These are phyloP conservation scores for Ustilago xerochloae DNA, from an alignment of 1,284 basidiomycete genomes.

Conservation along the genomic window DNA sequence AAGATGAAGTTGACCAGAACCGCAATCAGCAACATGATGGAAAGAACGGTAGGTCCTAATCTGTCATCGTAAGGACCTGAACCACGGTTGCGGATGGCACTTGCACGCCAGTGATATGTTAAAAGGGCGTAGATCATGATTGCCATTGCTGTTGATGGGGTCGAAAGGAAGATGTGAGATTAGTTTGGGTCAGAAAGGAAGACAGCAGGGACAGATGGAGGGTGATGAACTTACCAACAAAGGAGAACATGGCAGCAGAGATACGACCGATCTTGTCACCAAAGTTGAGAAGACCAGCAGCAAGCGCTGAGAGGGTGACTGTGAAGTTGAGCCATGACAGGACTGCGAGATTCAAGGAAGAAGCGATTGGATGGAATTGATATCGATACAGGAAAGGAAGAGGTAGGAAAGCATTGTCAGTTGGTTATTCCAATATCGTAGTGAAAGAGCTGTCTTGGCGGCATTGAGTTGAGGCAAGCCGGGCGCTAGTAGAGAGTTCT, in stretches of 20 bases:
- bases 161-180: not conserved
- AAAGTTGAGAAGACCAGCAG: constrained; percentile 68
- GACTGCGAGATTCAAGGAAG: constrained; percentile 36
- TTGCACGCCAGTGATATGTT: constrained; percentile 95
- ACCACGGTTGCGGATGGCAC: constrained; percentile 88
- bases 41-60: constrained; percentile 71
- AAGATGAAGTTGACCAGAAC: constrained; percentile 68
- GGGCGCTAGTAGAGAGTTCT: too few species aligned
- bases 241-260: constrained; percentile 89
- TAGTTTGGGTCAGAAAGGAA: not conserved
- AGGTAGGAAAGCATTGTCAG: not conserved
- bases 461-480: not conserved
- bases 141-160: constrained; percentile 78
- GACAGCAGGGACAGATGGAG: not conserved
- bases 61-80: constrained; percentile 97
- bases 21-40: constrained; percentile 66
- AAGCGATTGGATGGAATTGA: too few species aligned
- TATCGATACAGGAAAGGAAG: not conserved
- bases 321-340: constrained; percentile 69
- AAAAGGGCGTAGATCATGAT: constrained; percentile 96
- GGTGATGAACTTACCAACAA: constrained; percentile 77
- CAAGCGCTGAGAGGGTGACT: constrained; percentile 67
- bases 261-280: constrained; percentile 79
- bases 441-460: not conserved
- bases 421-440: not conserved